These are phyloP conservation scores for Naematelia aurantialba DNA, from an alignment of 768 basidiomycete species.

Conservation along the genomic window DNA sequence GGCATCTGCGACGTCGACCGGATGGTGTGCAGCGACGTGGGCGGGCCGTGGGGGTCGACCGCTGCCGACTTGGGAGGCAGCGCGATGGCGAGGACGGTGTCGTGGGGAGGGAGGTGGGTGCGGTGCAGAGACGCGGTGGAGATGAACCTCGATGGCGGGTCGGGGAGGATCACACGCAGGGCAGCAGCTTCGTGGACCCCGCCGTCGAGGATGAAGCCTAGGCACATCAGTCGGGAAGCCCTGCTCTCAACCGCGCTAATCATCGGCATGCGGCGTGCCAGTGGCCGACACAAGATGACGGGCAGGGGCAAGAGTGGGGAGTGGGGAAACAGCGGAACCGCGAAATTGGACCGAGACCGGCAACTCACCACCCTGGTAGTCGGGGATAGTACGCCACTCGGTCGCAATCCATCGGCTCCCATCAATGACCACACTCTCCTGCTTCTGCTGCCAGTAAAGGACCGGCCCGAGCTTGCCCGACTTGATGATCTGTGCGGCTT, in stretches of 20 bases:
- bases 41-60: conserved; percentile 32
- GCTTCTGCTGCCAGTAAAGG: conserved; percentile 61
- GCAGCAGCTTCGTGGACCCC: conserved; percentile 44
- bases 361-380: conserved; percentile 52
- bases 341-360: neutral
- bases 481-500: conserved; percentile 22
- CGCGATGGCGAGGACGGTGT: conserved; percentile 60
- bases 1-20: conserved; percentile 16
- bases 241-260: too few relatives aligned
- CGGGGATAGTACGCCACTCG: conserved; percentile 76
- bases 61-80: conserved; percentile 16
- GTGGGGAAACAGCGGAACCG: neutral
- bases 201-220: conserved; percentile 67
- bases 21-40: conserved; percentile 23
- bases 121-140: conserved; percentile 67
- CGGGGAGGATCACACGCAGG: conserved; percentile 61
- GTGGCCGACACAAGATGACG: too few relatives aligned
- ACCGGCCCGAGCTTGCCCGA: conserved; percentile 60
- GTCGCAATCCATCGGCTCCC: conserved; percentile 75
- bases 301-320: too few relatives aligned
- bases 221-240: conserved; percentile 54
- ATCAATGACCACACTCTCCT: conserved; percentile 59
- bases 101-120: conserved; percentile 69
- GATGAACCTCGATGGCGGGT: conserved; percentile 59
- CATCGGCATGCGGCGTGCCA: too few relatives aligned